These are phyloP conservation scores for Polytrichum formosum DNA, from an alignment of 225 moss, liverwort and hornwort genomes.

Conservation along the genomic window DNA sequence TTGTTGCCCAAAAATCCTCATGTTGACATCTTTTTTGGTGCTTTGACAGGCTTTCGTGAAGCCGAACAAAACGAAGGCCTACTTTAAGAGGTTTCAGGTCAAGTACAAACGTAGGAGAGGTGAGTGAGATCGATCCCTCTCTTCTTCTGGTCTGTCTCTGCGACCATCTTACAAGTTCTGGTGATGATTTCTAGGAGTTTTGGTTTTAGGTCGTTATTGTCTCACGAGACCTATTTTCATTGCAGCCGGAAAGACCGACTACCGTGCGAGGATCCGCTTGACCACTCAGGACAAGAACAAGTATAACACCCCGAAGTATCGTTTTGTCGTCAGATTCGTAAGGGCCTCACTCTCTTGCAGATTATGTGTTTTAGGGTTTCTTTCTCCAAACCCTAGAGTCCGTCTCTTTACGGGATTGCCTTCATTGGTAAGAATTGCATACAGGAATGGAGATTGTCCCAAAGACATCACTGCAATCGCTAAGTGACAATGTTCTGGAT, in stretches of 20 bases:
- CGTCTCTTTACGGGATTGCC: no score
- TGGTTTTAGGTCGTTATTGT: not conserved
- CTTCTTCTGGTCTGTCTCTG: no score
- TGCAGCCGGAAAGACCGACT: slow-evolving; percentile 87
- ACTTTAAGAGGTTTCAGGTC: slow-evolving; percentile 95
- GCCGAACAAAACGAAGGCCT: slow-evolving; percentile 77
- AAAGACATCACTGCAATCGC: no score
- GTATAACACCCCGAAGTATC: slow-evolving; percentile 96
- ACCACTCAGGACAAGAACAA: slow-evolving; percentile 97
- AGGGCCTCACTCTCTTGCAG: not conserved
- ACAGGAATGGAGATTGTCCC: no score
- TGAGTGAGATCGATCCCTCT: slow-evolving; percentile 1
- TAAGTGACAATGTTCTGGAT: no score
- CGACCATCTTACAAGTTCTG: no score
- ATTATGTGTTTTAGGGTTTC: no score
- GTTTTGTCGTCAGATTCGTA: slow-evolving; percentile 83
- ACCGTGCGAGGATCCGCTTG: slow-evolving; percentile 86
- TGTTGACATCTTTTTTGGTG: not conserved
- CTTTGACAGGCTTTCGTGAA: slow-evolving; percentile 64
- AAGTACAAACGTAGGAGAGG: slow-evolving; percentile 94
- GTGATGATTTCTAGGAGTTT: not conserved
- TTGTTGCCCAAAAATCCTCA: not conserved
- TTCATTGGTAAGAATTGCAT: no score
- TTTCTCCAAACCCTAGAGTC: no score
- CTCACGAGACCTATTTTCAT: not conserved